Percentiles rank a stretch among this genome's conserved stretches.
Evolutionary conservation across 495 filamentous ascomycete species (phyloP).

Genomic region (Podospora didyma): DNA sequence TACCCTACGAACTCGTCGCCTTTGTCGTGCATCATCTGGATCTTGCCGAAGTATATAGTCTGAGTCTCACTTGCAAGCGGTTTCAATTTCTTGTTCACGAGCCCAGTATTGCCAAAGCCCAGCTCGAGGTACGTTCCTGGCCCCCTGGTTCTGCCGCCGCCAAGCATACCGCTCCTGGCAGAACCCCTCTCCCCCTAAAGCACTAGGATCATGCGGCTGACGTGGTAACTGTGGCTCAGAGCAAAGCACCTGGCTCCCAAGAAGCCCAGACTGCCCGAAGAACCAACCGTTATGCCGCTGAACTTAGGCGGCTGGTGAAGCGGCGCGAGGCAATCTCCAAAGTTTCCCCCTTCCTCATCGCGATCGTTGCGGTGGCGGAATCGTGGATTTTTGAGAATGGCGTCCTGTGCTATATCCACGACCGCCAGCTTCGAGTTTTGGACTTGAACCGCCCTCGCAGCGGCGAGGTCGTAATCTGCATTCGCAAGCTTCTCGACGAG

Average conservation of each 20-base stretch:
- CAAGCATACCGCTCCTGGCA: neutral
- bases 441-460: conserved; percentile 51
- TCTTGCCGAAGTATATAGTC: conserved; percentile 46
- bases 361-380: conserved; percentile 55
- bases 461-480: conserved; percentile 56
- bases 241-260: conserved; percentile 49
- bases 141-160: neutral
- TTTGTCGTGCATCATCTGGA: conserved; percentile 53
- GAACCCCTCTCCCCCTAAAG: conserved; percentile 8
- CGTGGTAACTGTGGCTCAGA: conserved; percentile 33
- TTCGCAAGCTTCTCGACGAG: conserved; percentile 41
- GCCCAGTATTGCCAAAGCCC: conserved; percentile 56
- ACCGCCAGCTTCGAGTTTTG: conserved; percentile 57
- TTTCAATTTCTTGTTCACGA: conserved; percentile 54
- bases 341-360: conserved; percentile 58
- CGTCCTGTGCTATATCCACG: conserved; percentile 56
- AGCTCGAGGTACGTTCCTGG: conserved; percentile 50
- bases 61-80: conserved; percentile 48
- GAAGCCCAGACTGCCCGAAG: conserved; percentile 53
- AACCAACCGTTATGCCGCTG: conserved; percentile 48
- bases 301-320: conserved; percentile 57
- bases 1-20: conserved; percentile 64
- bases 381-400: conserved; percentile 62
- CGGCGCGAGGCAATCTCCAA: conserved; percentile 58
- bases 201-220: conserved; percentile 12